Conservation (phyloP, 176 grass and related monocot genomes). For the Phyllostachys edulis region DNA sequence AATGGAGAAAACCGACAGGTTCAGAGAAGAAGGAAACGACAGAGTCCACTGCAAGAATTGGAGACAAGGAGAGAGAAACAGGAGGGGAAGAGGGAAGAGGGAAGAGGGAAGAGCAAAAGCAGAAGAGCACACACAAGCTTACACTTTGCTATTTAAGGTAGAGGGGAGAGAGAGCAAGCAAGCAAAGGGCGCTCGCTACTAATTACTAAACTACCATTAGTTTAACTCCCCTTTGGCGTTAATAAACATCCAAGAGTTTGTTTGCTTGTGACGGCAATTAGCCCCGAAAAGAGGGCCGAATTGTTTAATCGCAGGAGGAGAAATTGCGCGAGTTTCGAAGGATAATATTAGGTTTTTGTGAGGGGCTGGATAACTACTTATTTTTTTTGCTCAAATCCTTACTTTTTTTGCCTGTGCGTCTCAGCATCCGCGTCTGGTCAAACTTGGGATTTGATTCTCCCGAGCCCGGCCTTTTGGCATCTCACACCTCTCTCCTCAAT, state of each 20-base stretch:
- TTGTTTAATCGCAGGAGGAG: slow-evolving; percentile 24
- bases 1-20: not conserved
- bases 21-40: not conserved
- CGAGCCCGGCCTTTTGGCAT: slow-evolving; percentile 55
- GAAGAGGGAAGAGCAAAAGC: slow-evolving; percentile 24
- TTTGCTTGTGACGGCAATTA: slow-evolving; percentile 50
- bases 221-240: slow-evolving; percentile 4
- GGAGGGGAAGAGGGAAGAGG: not conserved
- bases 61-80: slow-evolving; percentile 10
- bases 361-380: slow-evolving; percentile 28
- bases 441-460: slow-evolving; percentile 78
- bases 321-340: not conserved
- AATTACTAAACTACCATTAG: slow-evolving; percentile 44
- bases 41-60: slow-evolving; percentile 20
- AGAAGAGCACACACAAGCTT: slow-evolving; percentile 33
- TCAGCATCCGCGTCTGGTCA: slow-evolving; percentile 64
- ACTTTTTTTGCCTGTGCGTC: slow-evolving; percentile 10
- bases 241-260: slow-evolving; percentile 35
- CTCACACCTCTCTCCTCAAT: not conserved
- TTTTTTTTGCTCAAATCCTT: not conserved
- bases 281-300: slow-evolving; percentile 15
- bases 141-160: slow-evolving; percentile 46
- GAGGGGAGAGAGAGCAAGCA: not conserved
- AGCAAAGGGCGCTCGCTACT: slow-evolving; percentile 27
- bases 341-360: not conserved